Evolutionary conservation across 83 land plant species (phyloP).

Genomic region (Picea abies): DNA sequence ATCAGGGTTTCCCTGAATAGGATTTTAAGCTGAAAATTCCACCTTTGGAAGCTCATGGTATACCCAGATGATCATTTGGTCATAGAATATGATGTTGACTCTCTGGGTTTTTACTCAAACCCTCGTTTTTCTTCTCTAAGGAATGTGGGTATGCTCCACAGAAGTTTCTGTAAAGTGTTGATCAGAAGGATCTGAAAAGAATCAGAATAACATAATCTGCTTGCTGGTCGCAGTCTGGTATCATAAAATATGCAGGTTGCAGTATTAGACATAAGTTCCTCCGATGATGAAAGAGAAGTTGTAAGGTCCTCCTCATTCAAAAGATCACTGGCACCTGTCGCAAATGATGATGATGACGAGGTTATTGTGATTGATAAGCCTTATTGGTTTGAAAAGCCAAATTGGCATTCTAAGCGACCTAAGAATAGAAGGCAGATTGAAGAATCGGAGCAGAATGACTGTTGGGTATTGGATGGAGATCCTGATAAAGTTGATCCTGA

Average conservation of each 20-base stretch:
- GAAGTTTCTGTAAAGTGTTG: too few relatives aligned
- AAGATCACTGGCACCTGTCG: not conserved
- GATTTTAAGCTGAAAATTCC: too few relatives aligned
- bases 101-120: too few relatives aligned
- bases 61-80: too few relatives aligned
- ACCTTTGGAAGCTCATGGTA: too few relatives aligned
- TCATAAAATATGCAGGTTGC: not conserved
- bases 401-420: not conserved
- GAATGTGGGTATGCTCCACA: too few relatives aligned
- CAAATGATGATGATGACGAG: not conserved
- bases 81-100: too few relatives aligned
- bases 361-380: not conserved
- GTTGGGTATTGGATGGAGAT: constrained; percentile 63
- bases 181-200: too few relatives aligned
- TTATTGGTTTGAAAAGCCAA: not conserved
- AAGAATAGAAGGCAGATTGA: not conserved
- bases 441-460: constrained; percentile 53
- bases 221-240: too few relatives aligned
- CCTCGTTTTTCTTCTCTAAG: too few relatives aligned
- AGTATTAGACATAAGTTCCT: constrained; percentile 9
- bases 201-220: too few relatives aligned
- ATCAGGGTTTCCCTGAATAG: too few relatives aligned
- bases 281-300: not conserved
- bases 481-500: constrained; percentile 33
- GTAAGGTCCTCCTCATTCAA: not conserved